Conservation (phyloP, 352 stramenopile species). For the Pythium vanterpoolii region DNA sequence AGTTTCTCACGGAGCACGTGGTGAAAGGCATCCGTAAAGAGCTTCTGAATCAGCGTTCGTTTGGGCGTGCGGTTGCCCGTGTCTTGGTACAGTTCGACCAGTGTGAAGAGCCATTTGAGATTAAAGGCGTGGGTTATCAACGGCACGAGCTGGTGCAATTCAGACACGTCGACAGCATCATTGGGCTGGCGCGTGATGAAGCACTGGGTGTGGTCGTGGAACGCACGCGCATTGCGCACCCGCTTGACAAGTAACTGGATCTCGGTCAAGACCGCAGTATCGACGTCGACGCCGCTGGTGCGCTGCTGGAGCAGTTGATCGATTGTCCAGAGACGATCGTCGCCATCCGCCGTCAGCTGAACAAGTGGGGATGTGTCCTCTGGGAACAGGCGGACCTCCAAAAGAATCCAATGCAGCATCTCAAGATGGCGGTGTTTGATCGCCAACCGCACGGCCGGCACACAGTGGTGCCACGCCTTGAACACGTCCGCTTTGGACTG, state of each 20-base stretch:
- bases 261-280: background rate
- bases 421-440: background rate
- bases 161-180: background rate
- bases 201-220: background rate
- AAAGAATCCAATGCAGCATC: background rate
- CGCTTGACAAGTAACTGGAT: background rate
- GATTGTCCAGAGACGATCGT: background rate
- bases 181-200: too few species aligned
- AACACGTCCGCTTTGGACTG: background rate
- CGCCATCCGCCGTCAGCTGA: background rate
- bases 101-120: background rate
- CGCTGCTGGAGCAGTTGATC: background rate
- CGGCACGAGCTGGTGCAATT: background rate
- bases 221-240: background rate
- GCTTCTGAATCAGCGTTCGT: background rate
- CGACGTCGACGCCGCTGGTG: background rate
- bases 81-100: background rate
- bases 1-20: background rate
- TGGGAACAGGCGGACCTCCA: background rate
- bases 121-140: background rate
- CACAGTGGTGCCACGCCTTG: background rate
- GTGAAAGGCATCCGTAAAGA: background rate
- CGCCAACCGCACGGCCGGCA: background rate
- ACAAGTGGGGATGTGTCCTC: background rate
- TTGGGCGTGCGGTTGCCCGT: background rate